Conservation (phyloP, 306 rosid genomes). For the Ceratonia siliqua region DNA sequence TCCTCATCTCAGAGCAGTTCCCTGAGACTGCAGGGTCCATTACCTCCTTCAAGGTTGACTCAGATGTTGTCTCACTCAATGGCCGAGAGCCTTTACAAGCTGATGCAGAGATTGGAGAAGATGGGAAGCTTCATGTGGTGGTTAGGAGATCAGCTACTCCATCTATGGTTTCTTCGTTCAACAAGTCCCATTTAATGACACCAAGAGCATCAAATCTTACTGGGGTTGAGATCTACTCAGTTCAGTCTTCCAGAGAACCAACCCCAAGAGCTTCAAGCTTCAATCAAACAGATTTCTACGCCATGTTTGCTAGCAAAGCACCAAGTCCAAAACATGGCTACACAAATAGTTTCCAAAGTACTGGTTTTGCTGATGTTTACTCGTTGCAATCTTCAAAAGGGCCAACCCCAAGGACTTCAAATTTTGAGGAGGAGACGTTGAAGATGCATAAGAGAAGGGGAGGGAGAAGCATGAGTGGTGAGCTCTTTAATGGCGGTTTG, state of each 20-base stretch:
- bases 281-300: conserved; percentile 57
- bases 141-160: conserved; percentile 60
- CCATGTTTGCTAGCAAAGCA: conserved; percentile 70
- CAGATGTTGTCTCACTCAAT: conserved; percentile 62
- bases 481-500: conserved; percentile 43
- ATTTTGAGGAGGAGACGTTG: too few relatives aligned
- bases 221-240: conserved; percentile 71
- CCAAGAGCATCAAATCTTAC: conserved; percentile 67
- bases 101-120: conserved; percentile 71
- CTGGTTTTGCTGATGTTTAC: too few relatives aligned
- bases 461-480: too few relatives aligned
- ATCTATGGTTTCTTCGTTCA: conserved; percentile 60
- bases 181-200: conserved; percentile 58
- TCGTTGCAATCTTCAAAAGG: too few relatives aligned
- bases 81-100: conserved; percentile 59
- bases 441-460: too few relatives aligned
- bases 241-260: conserved; percentile 69
- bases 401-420: too few relatives aligned
- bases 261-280: conserved; percentile 75
- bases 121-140: conserved; percentile 69
- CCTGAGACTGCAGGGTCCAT: conserved; percentile 63
- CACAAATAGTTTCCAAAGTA: conserved; percentile 43
- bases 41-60: conserved; percentile 58
- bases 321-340: conserved; percentile 63
- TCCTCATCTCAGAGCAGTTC: conserved; percentile 61